phyloP scores from a whole-genome alignment of 129 eudicot species.

The Centrapalus pauciflorus region DNA sequence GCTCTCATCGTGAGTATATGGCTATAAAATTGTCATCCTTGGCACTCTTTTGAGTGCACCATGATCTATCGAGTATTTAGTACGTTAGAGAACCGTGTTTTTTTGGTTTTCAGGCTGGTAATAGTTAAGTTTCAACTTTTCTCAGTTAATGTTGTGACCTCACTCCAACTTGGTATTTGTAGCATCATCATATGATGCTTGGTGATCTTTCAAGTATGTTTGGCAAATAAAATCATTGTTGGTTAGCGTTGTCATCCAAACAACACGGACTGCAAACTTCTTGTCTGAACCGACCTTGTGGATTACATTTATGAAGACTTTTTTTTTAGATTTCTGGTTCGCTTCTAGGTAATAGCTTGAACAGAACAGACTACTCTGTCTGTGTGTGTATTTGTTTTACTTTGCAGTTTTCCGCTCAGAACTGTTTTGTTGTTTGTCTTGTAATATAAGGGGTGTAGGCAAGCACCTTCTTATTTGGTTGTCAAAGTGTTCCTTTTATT shows the following conservation, averaged over 20 bases:
- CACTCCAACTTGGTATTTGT: background rate
- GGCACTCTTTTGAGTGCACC: background rate
- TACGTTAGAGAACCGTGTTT: background rate
- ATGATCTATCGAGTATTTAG: background rate
- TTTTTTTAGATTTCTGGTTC: background rate
- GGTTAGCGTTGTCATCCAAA: background rate
- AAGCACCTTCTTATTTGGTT: background rate
- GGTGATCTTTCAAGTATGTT: background rate
- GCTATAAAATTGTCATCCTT: background rate
- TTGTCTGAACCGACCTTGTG: background rate
- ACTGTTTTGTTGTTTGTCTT: background rate
- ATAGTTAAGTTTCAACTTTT: background rate
- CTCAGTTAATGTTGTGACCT: background rate
- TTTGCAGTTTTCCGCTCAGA: too few relatives aligned
- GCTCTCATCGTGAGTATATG: background rate
- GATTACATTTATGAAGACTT: background rate
- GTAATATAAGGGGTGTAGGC: background rate
- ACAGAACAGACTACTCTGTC: background rate
- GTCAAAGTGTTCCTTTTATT: background rate
- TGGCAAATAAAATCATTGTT: background rate
- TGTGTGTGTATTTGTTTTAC: background rate
- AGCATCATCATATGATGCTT: background rate
- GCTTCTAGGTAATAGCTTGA: background rate
- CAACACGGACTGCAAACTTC: background rate
- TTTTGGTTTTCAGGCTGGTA: background rate